These are phyloP conservation scores for Colletotrichum horii DNA, from an alignment of 2,329 filamentous ascomycete genomes.

Conservation along the genomic window DNA sequence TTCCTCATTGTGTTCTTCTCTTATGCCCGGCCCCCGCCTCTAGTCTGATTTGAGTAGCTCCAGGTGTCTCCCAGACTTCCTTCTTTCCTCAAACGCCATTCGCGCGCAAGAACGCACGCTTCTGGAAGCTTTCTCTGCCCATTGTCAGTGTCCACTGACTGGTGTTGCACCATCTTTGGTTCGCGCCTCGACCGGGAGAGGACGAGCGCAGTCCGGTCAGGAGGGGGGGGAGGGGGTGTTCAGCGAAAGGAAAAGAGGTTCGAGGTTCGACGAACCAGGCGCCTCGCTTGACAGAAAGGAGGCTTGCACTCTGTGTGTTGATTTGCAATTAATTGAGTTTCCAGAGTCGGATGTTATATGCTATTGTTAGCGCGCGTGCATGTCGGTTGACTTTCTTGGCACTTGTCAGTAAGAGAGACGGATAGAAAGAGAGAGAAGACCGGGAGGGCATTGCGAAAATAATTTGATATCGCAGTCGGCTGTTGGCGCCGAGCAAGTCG, in stretches of 20 bases:
- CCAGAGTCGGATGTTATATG: not conserved
- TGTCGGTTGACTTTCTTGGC: not conserved
- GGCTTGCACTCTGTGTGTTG: not conserved
- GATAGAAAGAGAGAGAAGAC: not conserved
- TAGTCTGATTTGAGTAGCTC: not conserved
- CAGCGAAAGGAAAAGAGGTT: not conserved
- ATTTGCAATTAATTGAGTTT: conserved; percentile 5
- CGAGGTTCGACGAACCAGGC: not conserved
- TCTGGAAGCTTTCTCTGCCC: conserved; percentile 16
- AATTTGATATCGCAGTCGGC: not conserved
- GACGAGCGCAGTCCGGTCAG: not conserved
- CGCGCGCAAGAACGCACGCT: not conserved
- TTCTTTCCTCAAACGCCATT: not conserved
- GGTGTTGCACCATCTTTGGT: not conserved
- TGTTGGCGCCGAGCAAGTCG: not conserved
- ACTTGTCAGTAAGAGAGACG: not conserved
- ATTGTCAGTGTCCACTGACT: not conserved
- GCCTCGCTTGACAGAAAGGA: not conserved
- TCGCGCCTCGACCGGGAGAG: not conserved
- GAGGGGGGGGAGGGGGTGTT: not conserved
- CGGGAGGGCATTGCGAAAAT: not conserved
- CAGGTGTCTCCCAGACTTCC: not conserved
- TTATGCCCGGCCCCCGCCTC: not conserved
- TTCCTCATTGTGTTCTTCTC: too few relatives aligned
- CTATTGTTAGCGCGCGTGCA: not conserved